Evolutionary conservation across 352 stramenopile genomes (phyloP), one percentile per base, ranked within the genome.

Genomic region (Thraustochytrium striatum): DNA sequence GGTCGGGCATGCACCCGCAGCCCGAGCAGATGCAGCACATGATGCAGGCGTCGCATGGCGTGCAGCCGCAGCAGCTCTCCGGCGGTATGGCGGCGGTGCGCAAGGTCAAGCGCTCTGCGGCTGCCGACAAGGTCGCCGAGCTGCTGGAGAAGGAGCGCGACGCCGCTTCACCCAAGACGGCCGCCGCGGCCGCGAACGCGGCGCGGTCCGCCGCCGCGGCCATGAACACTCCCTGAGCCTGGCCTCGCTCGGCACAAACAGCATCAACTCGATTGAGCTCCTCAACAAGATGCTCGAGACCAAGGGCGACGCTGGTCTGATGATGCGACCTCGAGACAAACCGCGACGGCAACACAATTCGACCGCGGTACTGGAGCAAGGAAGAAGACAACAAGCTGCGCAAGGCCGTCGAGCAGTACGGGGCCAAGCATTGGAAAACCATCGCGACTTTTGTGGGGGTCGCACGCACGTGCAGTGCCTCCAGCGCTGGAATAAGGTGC

Each of bases 401-500:
- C 43, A 88, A 94, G 61, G 92, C 87, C 30, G 90, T 95, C 68
- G 87, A 87, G 33, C 86, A 92, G 61, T 88, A 93, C 72, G 89
- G 90, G 28, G 89, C 93, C 72, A 91, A 92, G 79, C 93, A 93
- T 83, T 95, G 90, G 90, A 94, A 94, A 70, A 87, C 88, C 28
- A 94, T 95, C 61, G 90, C 90, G 1, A 88, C 92, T 75, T 84
- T 92, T 7, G 90, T 94, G 53, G 88, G 9, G 88, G 89, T 50
- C 88, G 90, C 16, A 94, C 93, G 78, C 89, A 95, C 78, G 89
- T 90, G 5, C 90, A 95, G 83, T 94, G 89, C 57, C 82, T 94
- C 57, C 90, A 95, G 83, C 87, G 90, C 38, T 95, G 90, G 90
- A 89, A 89, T 43, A 95, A 95, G 82, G 90, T 95, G 57, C 85